Conservation (phyloP, 202 grass and related monocot genomes). For the Panicum virgatum region DNA sequence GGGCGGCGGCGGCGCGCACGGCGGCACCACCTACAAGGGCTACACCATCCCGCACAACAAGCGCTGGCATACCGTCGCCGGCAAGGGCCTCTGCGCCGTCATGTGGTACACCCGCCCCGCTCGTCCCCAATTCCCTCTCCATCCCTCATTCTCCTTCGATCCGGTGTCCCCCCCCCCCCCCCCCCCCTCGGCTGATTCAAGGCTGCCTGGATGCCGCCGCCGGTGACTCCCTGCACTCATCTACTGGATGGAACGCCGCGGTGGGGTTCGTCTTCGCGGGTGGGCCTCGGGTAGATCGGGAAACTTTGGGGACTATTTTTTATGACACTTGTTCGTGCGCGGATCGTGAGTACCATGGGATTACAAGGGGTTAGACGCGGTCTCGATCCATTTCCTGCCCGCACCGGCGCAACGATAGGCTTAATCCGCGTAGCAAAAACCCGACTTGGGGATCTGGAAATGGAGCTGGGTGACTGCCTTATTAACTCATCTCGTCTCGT, state of each 20-base stretch:
- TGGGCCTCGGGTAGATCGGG: not conserved
- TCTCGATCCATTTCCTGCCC: no score
- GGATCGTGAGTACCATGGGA: not conserved
- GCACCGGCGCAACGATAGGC: no score
- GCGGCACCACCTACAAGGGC: slow-evolving; percentile 78
- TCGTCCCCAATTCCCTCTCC: not conserved
- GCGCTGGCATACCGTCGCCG: slow-evolving; percentile 85
- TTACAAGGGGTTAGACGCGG: not conserved
- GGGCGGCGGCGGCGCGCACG: slow-evolving; percentile 56
- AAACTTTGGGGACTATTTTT: not conserved
- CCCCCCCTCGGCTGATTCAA: no score
- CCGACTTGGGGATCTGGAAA: not conserved
- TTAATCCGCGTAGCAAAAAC: not conserved
- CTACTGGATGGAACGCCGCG: not conserved
- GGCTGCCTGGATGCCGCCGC: not conserved
- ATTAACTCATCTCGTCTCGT: not conserved
- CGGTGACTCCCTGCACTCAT: not conserved
- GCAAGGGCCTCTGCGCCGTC: slow-evolving; percentile 91
- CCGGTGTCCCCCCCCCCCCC: not conserved
- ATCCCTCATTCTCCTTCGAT: not conserved
- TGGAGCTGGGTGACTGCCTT: not conserved
- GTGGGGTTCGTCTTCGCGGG: not conserved
- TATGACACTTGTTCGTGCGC: not conserved
- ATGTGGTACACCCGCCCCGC: slow-evolving; percentile 64
- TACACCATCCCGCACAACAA: slow-evolving; percentile 83